Percentiles rank a stretch among this genome's conserved stretches.
phyloP scores from a whole-genome alignment of 768 basidiomycete genomes.

The Podaxis sp. region DNA sequence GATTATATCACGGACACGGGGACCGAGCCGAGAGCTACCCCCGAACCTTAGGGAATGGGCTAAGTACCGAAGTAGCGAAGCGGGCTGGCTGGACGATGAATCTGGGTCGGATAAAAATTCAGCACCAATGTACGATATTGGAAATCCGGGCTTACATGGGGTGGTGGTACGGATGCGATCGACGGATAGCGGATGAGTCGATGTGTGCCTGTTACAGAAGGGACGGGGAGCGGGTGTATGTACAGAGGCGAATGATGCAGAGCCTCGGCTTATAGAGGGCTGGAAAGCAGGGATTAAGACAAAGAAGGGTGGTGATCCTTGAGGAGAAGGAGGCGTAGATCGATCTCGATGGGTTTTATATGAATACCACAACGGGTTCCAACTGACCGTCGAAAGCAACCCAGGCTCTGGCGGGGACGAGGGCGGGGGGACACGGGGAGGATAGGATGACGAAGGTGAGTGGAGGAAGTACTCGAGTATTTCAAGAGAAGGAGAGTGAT shows the following conservation, averaged over 20 bases:
- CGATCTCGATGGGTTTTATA: conserved; percentile 12
- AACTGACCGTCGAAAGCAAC: conserved; percentile 1
- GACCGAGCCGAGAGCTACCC: conserved; percentile 4
- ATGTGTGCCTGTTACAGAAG: conserved; percentile 3
- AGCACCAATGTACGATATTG: background rate
- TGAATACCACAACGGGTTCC: background rate
- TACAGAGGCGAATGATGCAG: background rate
- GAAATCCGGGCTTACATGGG: conserved; percentile 8
- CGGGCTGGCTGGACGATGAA: background rate
- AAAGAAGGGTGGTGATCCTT: background rate
- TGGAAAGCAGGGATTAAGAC: background rate
- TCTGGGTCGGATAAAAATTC: conserved; percentile 10
- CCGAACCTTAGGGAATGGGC: background rate
- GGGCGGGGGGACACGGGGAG: background rate
- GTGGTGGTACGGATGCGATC: conserved; percentile 7
- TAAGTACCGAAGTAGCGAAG: background rate
- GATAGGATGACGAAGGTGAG: background rate
- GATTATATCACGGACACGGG: conserved; percentile 8
- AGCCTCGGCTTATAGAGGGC: conserved; percentile 2
- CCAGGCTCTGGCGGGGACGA: conserved; percentile 3
- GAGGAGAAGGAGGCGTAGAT: conserved; percentile 5
- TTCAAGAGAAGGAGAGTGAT: background rate
- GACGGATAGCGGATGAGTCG: conserved; percentile 2
- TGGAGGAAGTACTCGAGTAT: background rate
- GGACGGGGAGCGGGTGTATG: background rate